Conservation (phyloP, 805 yeast species). For the Henningerozyma blattae region DNA sequence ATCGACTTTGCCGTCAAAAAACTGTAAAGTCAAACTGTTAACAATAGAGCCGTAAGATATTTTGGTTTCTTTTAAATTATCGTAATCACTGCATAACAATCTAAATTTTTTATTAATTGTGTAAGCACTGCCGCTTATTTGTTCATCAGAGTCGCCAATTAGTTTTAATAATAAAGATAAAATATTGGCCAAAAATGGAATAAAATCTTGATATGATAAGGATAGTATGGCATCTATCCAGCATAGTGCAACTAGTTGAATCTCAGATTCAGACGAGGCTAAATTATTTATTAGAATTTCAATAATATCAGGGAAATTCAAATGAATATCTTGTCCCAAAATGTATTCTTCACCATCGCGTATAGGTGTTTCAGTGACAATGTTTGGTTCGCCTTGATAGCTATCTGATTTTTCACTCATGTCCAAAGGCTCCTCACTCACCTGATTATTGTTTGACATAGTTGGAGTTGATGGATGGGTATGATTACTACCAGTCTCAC, state of each 20-base stretch:
- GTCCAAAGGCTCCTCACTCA: not conserved
- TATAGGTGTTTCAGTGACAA: conserved; percentile 1
- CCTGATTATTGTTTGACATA: not conserved
- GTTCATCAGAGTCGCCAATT: conserved; percentile 41
- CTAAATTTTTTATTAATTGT: conserved; percentile 46
- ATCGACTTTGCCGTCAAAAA: conserved; percentile 62
- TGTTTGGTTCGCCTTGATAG: not conserved
- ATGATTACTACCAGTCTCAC: not conserved
- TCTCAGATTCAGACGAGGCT: conserved; percentile 60
- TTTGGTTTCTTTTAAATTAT: conserved; percentile 13
- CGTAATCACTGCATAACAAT: conserved; percentile 28
- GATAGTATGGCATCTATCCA: conserved; percentile 73
- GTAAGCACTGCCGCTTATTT: conserved; percentile 41
- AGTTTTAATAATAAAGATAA: conserved; percentile 56
- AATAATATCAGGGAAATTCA: conserved; percentile 71
- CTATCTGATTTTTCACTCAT: not conserved
- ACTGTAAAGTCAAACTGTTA: conserved; percentile 60
- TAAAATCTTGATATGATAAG: conserved; percentile 60
- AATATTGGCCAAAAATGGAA: conserved; percentile 63
- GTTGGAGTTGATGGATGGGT: not conserved
- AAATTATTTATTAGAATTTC: conserved; percentile 74
- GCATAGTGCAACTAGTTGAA: conserved; percentile 64
- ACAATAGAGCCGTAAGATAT: conserved; percentile 42
- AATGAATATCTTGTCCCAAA: conserved; percentile 70
- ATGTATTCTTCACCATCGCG: conserved; percentile 45